These are phyloP conservation scores for Crithidia acanthocephali DNA, from an alignment of 208 protist genomes.

Conservation along the genomic window DNA sequence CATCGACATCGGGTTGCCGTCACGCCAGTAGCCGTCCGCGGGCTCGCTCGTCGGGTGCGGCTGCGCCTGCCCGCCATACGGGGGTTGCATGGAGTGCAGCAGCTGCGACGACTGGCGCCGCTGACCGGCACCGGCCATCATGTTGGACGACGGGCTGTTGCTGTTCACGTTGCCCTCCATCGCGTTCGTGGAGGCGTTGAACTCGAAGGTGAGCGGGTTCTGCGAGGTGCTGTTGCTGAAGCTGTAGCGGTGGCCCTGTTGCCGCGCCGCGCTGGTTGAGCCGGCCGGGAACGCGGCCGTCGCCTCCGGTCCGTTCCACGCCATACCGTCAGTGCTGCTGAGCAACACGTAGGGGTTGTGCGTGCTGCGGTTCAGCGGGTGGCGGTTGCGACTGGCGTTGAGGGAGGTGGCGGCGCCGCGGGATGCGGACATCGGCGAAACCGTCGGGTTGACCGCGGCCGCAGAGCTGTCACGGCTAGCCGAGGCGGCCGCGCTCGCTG, in stretches of 20 bases:
- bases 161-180: background rate
- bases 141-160: slow-evolving; percentile 15
- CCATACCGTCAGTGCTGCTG: slow-evolving; percentile 23
- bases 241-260: slow-evolving; percentile 25
- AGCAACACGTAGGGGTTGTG: slow-evolving; percentile 44
- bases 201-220: slow-evolving; percentile 42
- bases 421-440: background rate
- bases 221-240: slow-evolving; percentile 50
- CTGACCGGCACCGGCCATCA: background rate
- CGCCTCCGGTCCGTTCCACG: background rate
- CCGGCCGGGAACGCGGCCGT: background rate
- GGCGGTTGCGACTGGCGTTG: slow-evolving; percentile 18
- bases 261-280: slow-evolving; percentile 14
- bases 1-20: slow-evolving; percentile 32
- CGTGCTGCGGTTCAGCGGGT: slow-evolving; percentile 31
- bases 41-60: slow-evolving; percentile 1
- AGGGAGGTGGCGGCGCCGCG: slow-evolving; percentile 1
- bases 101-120: slow-evolving; percentile 16
- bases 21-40: slow-evolving; percentile 17
- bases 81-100: slow-evolving; percentile 1
- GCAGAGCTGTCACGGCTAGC: background rate
- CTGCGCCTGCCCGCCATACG: background rate
- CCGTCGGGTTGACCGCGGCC: background rate
- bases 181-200: slow-evolving; percentile 20
- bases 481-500: background rate